Evolutionary conservation across 2,329 filamentous ascomycete genomes (phyloP).

Genomic region (Lomentospora prolificans): DNA sequence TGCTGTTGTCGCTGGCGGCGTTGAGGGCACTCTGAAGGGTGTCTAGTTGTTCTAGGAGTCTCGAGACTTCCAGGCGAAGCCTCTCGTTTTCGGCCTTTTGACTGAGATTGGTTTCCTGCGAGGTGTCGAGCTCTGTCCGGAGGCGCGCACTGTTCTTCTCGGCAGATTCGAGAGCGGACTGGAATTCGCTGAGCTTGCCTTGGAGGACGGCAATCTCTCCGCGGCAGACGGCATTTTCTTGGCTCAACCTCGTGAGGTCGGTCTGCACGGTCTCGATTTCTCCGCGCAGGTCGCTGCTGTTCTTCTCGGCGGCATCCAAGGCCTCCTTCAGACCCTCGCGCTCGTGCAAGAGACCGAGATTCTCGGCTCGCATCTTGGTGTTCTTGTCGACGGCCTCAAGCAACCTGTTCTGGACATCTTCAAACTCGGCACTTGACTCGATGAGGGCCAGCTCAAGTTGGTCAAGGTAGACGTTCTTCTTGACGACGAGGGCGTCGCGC

Average conservation of each 20-base stretch:
- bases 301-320: not conserved
- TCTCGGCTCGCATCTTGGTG: not conserved
- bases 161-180: not conserved
- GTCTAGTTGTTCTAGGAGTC: not conserved
- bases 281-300: not conserved
- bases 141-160: not conserved
- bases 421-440: not conserved
- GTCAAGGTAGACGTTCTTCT: conserved; percentile 1
- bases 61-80: not conserved
- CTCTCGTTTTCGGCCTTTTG: not conserved
- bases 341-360: not conserved
- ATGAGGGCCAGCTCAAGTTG: not conserved
- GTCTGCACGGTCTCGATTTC: not conserved
- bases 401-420: not conserved
- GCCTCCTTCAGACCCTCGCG: not conserved
- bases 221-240: not conserved
- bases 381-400: not conserved
- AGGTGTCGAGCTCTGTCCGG: not conserved
- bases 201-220: not conserved
- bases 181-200: not conserved
- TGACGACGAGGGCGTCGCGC: not conserved
- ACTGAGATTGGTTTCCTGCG: not conserved
- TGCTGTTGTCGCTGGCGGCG: conserved; percentile 3
- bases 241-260: not conserved
- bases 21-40: not conserved